Evolutionary conservation across 306 rosid genomes (phyloP).

Genomic region (Medicago arabica): DNA sequence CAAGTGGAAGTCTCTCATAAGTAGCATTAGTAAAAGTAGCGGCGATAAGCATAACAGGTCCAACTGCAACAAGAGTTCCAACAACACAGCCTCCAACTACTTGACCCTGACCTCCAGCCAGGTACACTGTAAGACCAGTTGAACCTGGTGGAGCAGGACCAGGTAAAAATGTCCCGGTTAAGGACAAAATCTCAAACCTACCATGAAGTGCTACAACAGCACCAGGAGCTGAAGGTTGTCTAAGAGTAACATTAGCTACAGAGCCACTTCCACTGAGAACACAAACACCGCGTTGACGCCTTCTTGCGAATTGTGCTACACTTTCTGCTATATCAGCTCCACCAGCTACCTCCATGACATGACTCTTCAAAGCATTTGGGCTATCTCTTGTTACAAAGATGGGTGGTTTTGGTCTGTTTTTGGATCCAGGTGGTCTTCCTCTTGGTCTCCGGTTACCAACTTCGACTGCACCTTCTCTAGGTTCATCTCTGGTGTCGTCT

Average conservation of each 20-base stretch:
- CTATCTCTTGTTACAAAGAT: constrained; percentile 86
- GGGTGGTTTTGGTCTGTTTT: constrained; percentile 94
- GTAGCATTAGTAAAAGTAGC: constrained; percentile 96
- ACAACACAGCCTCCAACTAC: constrained; percentile 92
- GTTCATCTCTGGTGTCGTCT: constrained; percentile 59
- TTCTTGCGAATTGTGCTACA: constrained; percentile 78
- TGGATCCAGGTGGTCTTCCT: constrained; percentile 96
- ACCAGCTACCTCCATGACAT: constrained; percentile 86
- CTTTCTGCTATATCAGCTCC: constrained; percentile 91
- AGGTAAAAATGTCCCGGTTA: constrained; percentile 84
- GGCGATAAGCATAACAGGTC: constrained; percentile 91
- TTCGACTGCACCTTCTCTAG: constrained; percentile 84
- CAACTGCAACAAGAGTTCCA: constrained; percentile 86
- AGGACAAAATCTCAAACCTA: constrained; percentile 84
- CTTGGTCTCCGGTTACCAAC: constrained; percentile 77
- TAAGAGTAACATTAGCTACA: constrained; percentile 82
- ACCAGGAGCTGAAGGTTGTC: constrained; percentile 85
- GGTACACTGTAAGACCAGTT: constrained; percentile 82
- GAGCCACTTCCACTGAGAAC: constrained; percentile 93
- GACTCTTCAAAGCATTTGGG: constrained; percentile 90
- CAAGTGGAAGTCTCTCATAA: constrained; percentile 88
- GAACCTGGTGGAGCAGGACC: constrained; percentile 93
- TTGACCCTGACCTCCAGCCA: constrained; percentile 89
- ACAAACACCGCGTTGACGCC: constrained; percentile 94
- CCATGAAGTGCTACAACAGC: constrained; percentile 89